phyloP scores from a whole-genome alignment of 495 filamentous ascomycete genomes.

The Hamigera avellanea region DNA sequence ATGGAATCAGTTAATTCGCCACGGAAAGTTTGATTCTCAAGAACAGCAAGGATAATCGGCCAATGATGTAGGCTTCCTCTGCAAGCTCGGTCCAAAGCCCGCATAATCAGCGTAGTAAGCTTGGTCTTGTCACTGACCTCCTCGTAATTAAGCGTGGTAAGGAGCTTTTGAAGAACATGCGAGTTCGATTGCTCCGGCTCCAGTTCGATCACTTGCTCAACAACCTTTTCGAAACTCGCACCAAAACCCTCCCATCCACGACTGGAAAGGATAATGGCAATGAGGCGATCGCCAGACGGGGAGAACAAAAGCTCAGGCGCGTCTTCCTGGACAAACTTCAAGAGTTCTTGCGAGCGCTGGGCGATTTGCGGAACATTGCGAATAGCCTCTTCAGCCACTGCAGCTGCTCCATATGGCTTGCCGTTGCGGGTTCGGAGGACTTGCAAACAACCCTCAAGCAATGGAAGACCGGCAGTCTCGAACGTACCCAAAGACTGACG shows the following conservation, averaged over 20 bases:
- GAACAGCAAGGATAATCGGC: constrained; percentile 32
- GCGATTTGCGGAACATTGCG: constrained; percentile 30
- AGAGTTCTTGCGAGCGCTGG: constrained; percentile 20
- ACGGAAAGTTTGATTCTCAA: constrained; percentile 32
- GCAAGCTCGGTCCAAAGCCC: constrained; percentile 24
- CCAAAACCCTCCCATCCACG: constrained; percentile 29
- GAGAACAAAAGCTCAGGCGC: constrained; percentile 41
- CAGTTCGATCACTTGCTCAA: constrained; percentile 25
- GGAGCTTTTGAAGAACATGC: constrained; percentile 27
- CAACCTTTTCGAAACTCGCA: constrained; percentile 25
- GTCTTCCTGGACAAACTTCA: constrained; percentile 33
- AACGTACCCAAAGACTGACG: constrained; percentile 11
- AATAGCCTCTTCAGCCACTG: constrained; percentile 42
- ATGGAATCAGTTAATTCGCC: constrained; percentile 30
- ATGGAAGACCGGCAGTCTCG: constrained; percentile 14
- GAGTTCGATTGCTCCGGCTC: constrained; percentile 28
- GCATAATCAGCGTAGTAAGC: constrained; percentile 25
- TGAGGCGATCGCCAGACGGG: constrained; percentile 38
- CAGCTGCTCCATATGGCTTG: constrained; percentile 73
- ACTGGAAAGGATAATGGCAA: constrained; percentile 28
- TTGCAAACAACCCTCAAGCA: constrained; percentile 39
- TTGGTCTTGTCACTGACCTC: constrained; percentile 23
- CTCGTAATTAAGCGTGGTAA: constrained; percentile 28
- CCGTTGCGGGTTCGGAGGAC: constrained; percentile 52
- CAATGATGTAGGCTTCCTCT: constrained; percentile 28